These are phyloP conservation scores for Metschnikowia koreensis DNA, from an alignment of 805 yeast genomes.

Conservation along the genomic window DNA sequence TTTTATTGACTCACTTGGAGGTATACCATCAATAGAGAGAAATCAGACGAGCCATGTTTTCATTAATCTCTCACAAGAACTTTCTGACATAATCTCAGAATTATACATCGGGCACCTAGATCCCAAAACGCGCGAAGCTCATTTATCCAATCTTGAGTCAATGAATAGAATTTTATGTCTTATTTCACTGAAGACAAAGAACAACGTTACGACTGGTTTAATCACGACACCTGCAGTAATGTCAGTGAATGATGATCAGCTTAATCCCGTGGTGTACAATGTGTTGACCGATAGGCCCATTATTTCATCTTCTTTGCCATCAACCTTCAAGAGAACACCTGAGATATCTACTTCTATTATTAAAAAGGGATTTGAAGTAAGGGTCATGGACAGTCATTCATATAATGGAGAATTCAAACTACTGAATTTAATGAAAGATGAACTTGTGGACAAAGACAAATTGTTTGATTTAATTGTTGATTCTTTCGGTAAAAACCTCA, in stretches of 20 bases:
- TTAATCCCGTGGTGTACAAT: slow-evolving; percentile 88
- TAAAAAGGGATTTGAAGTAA: slow-evolving; percentile 68
- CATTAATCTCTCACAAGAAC: slow-evolving; percentile 82
- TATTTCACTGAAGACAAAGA: slow-evolving; percentile 43
- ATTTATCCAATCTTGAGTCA: slow-evolving; percentile 61
- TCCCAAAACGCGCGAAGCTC: slow-evolving; percentile 48
- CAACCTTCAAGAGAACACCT: slow-evolving; percentile 52
- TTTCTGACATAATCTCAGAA: slow-evolving; percentile 61
- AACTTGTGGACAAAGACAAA: slow-evolving; percentile 52
- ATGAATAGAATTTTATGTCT: slow-evolving; percentile 56
- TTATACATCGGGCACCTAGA: slow-evolving; percentile 55
- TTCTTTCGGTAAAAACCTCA: slow-evolving; percentile 72
- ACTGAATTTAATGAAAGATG: slow-evolving; percentile 33
- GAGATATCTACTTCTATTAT: slow-evolving; percentile 73
- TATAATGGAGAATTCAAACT: slow-evolving; percentile 39
- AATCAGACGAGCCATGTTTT: slow-evolving; percentile 81
- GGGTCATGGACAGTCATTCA: slow-evolving; percentile 33
- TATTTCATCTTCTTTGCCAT: slow-evolving; percentile 87
- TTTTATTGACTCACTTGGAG: slow-evolving; percentile 79
- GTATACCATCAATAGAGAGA: slow-evolving; percentile 85
- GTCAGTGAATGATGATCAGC: slow-evolving; percentile 46
- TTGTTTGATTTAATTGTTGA: slow-evolving; percentile 66
- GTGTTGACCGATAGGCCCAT: slow-evolving; percentile 88
- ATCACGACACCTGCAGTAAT: slow-evolving; percentile 84
- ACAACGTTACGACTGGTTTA: slow-evolving; percentile 65